These are phyloP conservation scores for Canavalia gladiata DNA, from an alignment of 306 rosid species.

Conservation along the genomic window DNA sequence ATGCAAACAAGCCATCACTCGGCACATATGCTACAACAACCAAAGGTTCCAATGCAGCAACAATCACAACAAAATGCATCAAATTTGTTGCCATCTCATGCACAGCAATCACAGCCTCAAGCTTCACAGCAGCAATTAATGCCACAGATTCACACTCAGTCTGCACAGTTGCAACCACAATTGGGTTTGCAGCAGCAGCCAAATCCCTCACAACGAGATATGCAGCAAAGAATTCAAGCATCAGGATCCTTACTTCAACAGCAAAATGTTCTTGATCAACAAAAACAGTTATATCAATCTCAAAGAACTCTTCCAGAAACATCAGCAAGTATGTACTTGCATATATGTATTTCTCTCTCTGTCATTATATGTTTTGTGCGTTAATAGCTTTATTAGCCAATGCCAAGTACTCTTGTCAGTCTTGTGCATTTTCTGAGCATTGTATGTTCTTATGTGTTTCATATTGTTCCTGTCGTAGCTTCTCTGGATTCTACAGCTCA, in stretches of 20 bases:
- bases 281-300: conserved; percentile 87
- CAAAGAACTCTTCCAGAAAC: conserved; percentile 86
- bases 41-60: conserved; percentile 75
- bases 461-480: conserved; percentile 55
- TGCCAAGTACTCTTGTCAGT: conserved; percentile 17
- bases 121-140: conserved; percentile 81
- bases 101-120: conserved; percentile 83
- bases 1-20: conserved; percentile 87
- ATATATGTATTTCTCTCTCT: conserved; percentile 26
- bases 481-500: conserved; percentile 95
- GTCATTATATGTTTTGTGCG: conserved; percentile 27
- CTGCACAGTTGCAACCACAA: conserved; percentile 83
- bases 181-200: conserved; percentile 82
- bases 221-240: conserved; percentile 88
- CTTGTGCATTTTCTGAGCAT: conserved; percentile 10
- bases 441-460: conserved; percentile 41
- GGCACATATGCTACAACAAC: conserved; percentile 74
- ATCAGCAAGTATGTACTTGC: conserved; percentile 74
- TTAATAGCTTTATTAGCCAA: conserved; percentile 37
- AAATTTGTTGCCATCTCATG: conserved; percentile 74
- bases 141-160: conserved; percentile 84
- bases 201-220: conserved; percentile 77
- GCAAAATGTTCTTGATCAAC: conserved; percentile 82
- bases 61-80: conserved; percentile 80
- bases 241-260: conserved; percentile 82